Base-by-base conservation (phyloP, 768 basidiomycete genomes). In the Suillus spraguei region DNA sequence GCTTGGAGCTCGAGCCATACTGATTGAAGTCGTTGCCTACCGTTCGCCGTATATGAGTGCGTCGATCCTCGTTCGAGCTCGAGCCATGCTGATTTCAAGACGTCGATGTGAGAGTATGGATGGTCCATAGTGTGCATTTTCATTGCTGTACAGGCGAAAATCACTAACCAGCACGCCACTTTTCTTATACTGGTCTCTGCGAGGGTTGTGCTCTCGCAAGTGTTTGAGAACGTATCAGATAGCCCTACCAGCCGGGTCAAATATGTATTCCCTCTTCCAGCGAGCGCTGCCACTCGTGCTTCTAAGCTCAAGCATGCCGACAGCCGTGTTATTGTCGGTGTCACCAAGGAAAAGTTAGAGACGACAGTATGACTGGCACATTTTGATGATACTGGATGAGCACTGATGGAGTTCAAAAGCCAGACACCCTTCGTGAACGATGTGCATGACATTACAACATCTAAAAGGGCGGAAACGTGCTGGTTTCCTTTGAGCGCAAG, bases 181-280 rank as follows among this genome's bases (percentile, higher is more conserved):
- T 61, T 63, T 33, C 50, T 17, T 33, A 14, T 55, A 5, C 53
- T 64, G 83, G 83, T 81, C 0, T 80, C 83, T n/a, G 81, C 82
- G 1, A 75, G 77, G n/a, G 75, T 83, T 0, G 72, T 78, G 2
- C 66, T 85, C 44, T 64, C 65, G 1, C 83, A 84, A 60, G 71
- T 69, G 0, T 85, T 79, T 69, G 69, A 60, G 17, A 85, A 85
- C 63, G 65, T 75, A 0, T 73, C 74, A 4, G 69, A 72, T 10
- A 65, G 63, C 42, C 68, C 78, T 1, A 85, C 84, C 0, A 70
- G 72, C 46, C 75, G 80, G 53, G 84, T 82, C 33, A 79, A 83
- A 38, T 89, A 87, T 69, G 76, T 80, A 44, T 88, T 89, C 65
- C 86, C 87, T 10, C 78, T 88, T 5, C 87, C 87, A 0, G 82